Evolutionary conservation across 306 rosid genomes (phyloP).

Genomic region (Lathyrus sativus): DNA sequence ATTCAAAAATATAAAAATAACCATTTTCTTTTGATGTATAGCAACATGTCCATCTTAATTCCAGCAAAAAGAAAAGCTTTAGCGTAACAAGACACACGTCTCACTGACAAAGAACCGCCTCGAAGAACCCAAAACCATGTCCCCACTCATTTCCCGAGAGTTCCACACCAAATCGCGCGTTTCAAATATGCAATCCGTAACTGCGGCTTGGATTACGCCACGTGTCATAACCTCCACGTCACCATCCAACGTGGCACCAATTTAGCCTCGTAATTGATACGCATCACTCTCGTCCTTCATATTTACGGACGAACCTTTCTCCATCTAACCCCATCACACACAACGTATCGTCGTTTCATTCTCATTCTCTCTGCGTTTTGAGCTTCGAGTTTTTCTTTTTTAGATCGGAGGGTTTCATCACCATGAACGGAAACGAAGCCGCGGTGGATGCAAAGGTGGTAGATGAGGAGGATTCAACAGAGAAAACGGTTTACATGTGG

Average conservation of each 20-base stretch:
- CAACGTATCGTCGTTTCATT: constrained; percentile 33
- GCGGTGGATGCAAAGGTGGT: constrained; percentile 45
- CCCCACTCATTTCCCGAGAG: constrained; percentile 52
- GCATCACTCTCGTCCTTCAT: constrained; percentile 3
- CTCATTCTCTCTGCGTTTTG: constrained; percentile 30
- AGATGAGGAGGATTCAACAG: constrained; percentile 47
- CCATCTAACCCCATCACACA: background rate
- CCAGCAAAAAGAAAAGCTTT: too few relatives aligned
- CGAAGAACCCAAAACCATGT: constrained; percentile 16
- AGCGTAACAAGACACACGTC: constrained; percentile 37
- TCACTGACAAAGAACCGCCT: background rate
- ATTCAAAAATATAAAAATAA: too few relatives aligned
- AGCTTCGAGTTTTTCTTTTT: constrained; percentile 1
- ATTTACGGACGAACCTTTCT: background rate
- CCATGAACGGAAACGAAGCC: constrained; percentile 57
- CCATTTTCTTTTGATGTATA: too few relatives aligned
- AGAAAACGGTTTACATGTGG: constrained; percentile 71
- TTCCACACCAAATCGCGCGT: constrained; percentile 39
- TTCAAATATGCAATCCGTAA: constrained; percentile 11
- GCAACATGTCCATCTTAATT: too few relatives aligned
- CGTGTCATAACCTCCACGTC: constrained; percentile 47
- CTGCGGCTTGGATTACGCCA: constrained; percentile 49
- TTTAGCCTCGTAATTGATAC: constrained; percentile 53
- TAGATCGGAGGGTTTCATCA: constrained; percentile 27
- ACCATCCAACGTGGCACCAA: constrained; percentile 47